Evolutionary conservation across 192 early-diverging fungal species (phyloP).

Genomic region (Piromyces sp.): DNA sequence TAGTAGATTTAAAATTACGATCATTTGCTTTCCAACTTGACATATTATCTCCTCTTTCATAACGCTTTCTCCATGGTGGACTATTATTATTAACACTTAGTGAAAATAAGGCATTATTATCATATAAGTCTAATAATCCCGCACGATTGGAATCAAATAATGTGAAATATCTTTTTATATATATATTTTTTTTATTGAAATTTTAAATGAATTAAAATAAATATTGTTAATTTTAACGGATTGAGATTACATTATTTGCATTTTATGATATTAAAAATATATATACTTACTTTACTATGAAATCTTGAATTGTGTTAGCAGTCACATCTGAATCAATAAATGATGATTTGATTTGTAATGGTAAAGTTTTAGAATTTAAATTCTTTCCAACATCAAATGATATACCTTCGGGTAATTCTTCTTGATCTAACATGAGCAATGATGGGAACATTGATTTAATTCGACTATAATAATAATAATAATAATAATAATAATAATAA

Average conservation of each 20-base stretch:
- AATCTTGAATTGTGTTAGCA: neutral
- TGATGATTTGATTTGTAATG: neutral
- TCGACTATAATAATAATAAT: neutral
- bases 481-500: too few species aligned
- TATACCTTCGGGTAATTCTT: neutral
- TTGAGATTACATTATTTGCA: too few species aligned
- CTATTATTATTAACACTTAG: neutral
- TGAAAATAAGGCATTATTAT: neutral
- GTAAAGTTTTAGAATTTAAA: neutral
- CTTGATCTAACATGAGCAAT: neutral
- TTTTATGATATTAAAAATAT: too few species aligned
- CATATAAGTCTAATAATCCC: neutral
- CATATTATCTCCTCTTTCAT: neutral
- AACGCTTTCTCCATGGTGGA: neutral
- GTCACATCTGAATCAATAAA: neutral
- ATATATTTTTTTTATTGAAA: neutral
- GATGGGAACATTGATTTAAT: neutral
- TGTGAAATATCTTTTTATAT: neutral
- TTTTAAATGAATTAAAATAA: too few species aligned
- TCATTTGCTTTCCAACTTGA: neutral
- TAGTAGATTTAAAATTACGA: neutral
- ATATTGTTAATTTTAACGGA: too few species aligned
- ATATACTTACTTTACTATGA: neutral
- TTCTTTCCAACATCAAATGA: neutral
- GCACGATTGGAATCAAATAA: neutral